These are phyloP conservation scores for Monilinia fructicola DNA, from an alignment of 2,329 filamentous ascomycete genomes.

Conservation along the genomic window DNA sequence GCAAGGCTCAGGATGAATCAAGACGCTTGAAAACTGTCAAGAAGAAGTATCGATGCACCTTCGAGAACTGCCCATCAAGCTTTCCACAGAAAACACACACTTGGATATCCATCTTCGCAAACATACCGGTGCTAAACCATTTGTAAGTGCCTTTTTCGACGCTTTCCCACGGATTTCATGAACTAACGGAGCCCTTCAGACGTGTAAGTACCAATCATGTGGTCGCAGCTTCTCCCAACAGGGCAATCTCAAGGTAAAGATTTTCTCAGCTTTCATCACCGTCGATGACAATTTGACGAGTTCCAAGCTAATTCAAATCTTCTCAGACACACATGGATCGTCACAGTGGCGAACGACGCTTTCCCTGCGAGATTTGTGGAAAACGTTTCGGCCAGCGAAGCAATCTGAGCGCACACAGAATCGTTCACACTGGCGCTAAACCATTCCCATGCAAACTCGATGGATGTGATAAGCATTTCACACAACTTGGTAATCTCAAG, in stretches of 20 bases:
- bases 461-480: slow-evolving; percentile 77
- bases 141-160: slow-evolving; percentile 57
- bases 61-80: slow-evolving; percentile 73
- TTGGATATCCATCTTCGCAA: slow-evolving; percentile 84
- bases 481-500: slow-evolving; percentile 87
- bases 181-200: background rate
- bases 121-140: slow-evolving; percentile 89
- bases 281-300: background rate
- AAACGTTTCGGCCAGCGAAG: slow-evolving; percentile 14
- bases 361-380: background rate
- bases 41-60: slow-evolving; percentile 72
- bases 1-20: slow-evolving; percentile 31
- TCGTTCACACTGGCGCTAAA: slow-evolving; percentile 29
- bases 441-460: slow-evolving; percentile 59
- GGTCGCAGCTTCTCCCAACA: slow-evolving; percentile 3
- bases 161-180: background rate
- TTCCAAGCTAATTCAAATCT: background rate
- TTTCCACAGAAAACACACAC: slow-evolving; percentile 91
- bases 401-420: slow-evolving; percentile 6
- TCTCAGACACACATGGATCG: slow-evolving; percentile 10
- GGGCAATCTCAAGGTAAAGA: slow-evolving; percentile 15
- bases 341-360: slow-evolving; percentile 15
- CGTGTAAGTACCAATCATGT: slow-evolving; percentile 2
- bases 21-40: slow-evolving; percentile 28
- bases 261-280: background rate